Conservation (phyloP, 441 rosid species). For the Rhodomyrtus psidioides region DNA sequence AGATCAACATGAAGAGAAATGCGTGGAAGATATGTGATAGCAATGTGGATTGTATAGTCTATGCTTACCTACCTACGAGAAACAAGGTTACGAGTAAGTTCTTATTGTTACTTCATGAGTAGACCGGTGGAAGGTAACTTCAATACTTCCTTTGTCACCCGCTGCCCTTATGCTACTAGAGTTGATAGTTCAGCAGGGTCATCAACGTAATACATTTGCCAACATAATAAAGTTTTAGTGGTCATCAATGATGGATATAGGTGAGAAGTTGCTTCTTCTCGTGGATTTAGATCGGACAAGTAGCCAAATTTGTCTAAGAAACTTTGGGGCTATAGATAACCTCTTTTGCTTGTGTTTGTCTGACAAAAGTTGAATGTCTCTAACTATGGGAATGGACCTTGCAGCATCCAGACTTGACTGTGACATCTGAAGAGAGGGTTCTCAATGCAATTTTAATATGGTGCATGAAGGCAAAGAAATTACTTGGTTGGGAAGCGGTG, state of each 20-base stretch:
- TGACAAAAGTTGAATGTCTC: constrained; percentile 1
- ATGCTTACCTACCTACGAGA: not conserved
- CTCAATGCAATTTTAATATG: constrained; percentile 89
- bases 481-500: constrained; percentile 61
- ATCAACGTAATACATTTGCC: not conserved
- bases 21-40: not conserved
- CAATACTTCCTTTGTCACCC: not conserved
- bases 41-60: not conserved
- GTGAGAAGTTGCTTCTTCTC: not conserved
- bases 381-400: constrained; percentile 24
- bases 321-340: not conserved
- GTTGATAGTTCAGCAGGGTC: not conserved
- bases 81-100: not conserved
- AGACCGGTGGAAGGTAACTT: not conserved
- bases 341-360: not conserved
- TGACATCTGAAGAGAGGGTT: constrained; percentile 90
- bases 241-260: not conserved
- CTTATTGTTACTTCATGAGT: not conserved
- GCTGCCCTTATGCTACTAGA: not conserved
- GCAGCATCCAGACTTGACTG: constrained; percentile 95
- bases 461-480: constrained; percentile 67
- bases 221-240: not conserved
- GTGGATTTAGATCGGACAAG: not conserved
- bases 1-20: not conserved
- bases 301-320: not conserved